These are phyloP conservation scores for Trichocladium uniseriatum DNA, from an alignment of 495 filamentous ascomycete species.

Conservation along the genomic window DNA sequence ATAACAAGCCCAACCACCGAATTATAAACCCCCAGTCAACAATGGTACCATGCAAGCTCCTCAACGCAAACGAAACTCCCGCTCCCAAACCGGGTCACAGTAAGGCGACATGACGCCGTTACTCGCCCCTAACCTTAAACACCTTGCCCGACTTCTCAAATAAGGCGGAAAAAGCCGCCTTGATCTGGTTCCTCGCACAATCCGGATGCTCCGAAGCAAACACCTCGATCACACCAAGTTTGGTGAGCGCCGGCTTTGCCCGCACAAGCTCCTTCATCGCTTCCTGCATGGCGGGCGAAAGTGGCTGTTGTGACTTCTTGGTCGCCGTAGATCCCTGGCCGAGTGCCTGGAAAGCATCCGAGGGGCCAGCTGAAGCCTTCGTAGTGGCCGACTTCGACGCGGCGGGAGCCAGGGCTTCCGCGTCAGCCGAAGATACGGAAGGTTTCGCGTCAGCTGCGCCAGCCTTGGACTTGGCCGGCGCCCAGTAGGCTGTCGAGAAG, in stretches of 20 bases:
- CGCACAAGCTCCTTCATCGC: constrained; percentile 21
- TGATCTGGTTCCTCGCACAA: constrained; percentile 16
- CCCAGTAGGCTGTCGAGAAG: constrained; percentile 77
- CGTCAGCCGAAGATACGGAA: neutral
- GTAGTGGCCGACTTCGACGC: neutral
- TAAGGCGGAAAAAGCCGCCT: constrained; percentile 20
- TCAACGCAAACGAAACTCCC: too few species aligned
- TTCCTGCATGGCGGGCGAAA: constrained; percentile 15
- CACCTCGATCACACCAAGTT: constrained; percentile 23
- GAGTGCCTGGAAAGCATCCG: constrained; percentile 22
- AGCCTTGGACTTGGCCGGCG: constrained; percentile 29
- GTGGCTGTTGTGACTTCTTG: constrained; percentile 17
- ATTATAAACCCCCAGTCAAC: too few species aligned
- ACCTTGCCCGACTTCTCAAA: constrained; percentile 15
- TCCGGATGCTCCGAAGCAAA: constrained; percentile 16
- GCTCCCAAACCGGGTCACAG: neutral
- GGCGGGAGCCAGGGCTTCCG: neutral
- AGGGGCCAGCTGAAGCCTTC: constrained; percentile 8
- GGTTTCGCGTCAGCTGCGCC: constrained; percentile 12
- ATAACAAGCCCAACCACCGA: neutral
- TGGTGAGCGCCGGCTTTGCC: constrained; percentile 19
- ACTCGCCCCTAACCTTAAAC: constrained; percentile 20
- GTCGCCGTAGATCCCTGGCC: neutral
- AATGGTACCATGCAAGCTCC: neutral
- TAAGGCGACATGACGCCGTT: neutral